Evolutionary conservation across 2,329 filamentous ascomycete genomes (phyloP), one percentile per base, ranked within the genome.

Genomic region (Metarhizium guizhouense): DNA sequence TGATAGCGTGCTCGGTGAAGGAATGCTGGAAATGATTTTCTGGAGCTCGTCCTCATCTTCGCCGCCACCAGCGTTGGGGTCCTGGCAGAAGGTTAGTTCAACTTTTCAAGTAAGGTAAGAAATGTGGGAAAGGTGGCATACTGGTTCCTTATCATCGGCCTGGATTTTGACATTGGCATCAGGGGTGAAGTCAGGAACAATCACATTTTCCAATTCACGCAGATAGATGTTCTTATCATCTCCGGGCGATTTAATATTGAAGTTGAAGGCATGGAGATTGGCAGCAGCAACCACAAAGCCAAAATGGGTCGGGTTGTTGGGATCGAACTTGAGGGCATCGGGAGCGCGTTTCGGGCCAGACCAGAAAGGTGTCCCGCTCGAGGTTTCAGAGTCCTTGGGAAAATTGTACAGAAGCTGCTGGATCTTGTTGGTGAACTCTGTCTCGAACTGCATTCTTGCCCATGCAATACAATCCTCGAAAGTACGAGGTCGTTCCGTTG

Each of bases 381-480:
- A 95, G 1, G 94, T 96, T 55, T 81, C 84, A 0, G 91, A 88
- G 68, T 97, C 93, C 73, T 95, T 95, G 59, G 94, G 94, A 76
- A 99, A 99, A 76, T 96, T 97, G 79, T 88, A 95, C 38, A 99
- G 78, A 53, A 99, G 78, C 72, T 99, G 94, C 68, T 94, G 89
- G 59, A 99, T 96, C 53, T 90, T 89, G 69, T 99, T 96, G 76
- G 95, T 91, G 74, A 94, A 99, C 72, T 96, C 90, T 70, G 89
- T 90, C 78, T 99, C 94, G 61, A 99, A 99, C 63, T 96, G 82
- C 67, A 88, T 82, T 51, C 94, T 88, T 29, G 90, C 94, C 94
- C 94, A 99, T 62, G 90, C 85, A 65, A 99, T 91, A 68, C 94
- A 99, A 72, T 99, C 93, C 67, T 97, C 93, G 65, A 96, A 96